phyloP scores from a whole-genome alignment of 441 rosid species.

The Euphorbia corollata region DNA sequence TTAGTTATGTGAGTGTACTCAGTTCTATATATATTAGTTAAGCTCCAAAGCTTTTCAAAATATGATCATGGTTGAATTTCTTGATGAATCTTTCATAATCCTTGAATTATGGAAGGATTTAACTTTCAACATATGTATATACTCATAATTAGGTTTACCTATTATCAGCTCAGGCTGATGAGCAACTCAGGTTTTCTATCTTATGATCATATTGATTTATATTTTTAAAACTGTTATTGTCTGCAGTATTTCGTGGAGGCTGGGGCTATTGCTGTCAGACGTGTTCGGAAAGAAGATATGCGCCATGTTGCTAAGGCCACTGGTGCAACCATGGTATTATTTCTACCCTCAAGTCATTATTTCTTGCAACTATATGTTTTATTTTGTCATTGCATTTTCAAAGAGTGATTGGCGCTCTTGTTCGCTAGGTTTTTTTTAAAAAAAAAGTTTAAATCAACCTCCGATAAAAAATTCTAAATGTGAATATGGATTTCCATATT shows the following conservation, averaged over 20 bases:
- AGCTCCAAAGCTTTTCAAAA: neutral
- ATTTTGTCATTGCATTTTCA: neutral
- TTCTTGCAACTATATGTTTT: neutral
- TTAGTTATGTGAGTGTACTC: too few species aligned
- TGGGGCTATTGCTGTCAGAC: slow-evolving; percentile 95
- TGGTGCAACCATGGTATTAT: slow-evolving; percentile 81
- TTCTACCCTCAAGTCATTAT: slow-evolving; percentile 2
- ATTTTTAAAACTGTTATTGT: slow-evolving; percentile 9
- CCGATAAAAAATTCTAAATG: neutral
- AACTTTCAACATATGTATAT: neutral
- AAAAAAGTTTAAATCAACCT: neutral
- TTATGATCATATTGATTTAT: neutral
- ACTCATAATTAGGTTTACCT: neutral
- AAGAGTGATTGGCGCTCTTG: neutral
- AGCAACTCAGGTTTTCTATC: neutral
- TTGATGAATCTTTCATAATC: neutral
- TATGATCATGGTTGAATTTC: neutral
- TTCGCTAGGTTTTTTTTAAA: neutral
- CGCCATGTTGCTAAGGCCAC: slow-evolving; percentile 97
- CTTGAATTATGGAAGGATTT: neutral
- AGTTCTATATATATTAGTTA: neutral
- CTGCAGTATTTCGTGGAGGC: slow-evolving; percentile 92
- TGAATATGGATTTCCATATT: neutral
- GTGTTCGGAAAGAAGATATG: slow-evolving; percentile 95
- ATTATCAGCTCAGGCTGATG: slow-evolving; percentile 3